Conservation (phyloP, 2,329 filamentous ascomycete genomes). For the Verticillium tricorpus region DNA sequence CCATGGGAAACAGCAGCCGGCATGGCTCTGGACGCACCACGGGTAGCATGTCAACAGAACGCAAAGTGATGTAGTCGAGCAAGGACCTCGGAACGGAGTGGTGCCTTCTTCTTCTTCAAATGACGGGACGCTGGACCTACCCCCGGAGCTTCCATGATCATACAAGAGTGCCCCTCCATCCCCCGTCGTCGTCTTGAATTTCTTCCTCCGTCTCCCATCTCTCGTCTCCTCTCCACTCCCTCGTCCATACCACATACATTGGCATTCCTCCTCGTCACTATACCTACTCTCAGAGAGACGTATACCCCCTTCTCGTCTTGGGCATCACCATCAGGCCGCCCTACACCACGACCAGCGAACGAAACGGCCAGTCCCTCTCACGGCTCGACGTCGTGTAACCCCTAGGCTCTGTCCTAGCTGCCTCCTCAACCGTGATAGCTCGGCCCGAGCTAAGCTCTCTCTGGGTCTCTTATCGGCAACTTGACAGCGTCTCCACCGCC, state of each 20-base stretch:
- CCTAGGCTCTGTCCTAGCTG: neutral
- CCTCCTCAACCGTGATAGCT: neutral
- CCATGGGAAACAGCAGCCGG: neutral
- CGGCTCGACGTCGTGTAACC: neutral
- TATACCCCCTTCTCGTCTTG: neutral
- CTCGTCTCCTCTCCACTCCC: slow-evolving; percentile 4
- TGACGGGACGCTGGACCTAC: neutral
- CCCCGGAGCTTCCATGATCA: neutral
- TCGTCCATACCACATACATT: neutral
- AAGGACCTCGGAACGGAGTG: neutral
- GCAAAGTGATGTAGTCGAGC: neutral
- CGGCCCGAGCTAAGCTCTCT: neutral
- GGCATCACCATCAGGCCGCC: neutral
- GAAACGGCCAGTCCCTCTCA: neutral
- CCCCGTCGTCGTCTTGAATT: slow-evolving; percentile 7
- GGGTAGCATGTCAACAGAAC: neutral
- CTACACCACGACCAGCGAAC: neutral
- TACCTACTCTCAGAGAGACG: neutral
- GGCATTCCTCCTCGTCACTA: neutral
- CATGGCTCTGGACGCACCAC: neutral
- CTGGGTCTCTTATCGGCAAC: neutral
- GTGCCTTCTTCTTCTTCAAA: neutral
- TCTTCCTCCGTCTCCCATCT: slow-evolving; percentile 3
- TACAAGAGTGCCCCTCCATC: slow-evolving; percentile 11
- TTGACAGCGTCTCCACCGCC: neutral